Evolutionary conservation across 768 basidiomycete genomes (phyloP).

Genomic region (Rhodotorula diobovata): DNA sequence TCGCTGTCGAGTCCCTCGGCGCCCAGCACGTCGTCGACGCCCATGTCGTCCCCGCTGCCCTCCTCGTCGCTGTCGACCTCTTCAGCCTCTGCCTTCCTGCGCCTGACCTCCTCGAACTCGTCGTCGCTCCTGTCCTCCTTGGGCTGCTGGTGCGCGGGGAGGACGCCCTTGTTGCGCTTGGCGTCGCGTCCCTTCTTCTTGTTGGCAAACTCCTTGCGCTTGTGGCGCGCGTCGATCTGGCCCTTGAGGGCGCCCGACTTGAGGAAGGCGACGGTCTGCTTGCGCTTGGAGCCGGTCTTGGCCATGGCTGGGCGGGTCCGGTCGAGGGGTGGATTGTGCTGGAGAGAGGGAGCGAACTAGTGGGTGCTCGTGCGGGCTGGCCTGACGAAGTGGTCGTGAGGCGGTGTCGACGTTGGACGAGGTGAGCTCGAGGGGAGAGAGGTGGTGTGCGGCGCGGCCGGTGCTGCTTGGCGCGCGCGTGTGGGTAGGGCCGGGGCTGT

Average conservation of each 20-base stretch:
- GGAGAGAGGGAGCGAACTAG: neutral
- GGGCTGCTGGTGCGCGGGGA: constrained; percentile 14
- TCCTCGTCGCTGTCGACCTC: constrained; percentile 33
- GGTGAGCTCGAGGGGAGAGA: neutral
- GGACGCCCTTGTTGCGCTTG: constrained; percentile 44
- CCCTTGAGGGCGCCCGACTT: constrained; percentile 83
- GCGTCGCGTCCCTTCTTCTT: constrained; percentile 61
- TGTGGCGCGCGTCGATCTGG: constrained; percentile 74
- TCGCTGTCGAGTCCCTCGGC: constrained; percentile 41
- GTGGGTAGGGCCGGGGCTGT: neutral
- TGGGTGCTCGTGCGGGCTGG: neutral
- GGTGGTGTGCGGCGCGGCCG: neutral
- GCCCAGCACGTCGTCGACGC: constrained; percentile 24
- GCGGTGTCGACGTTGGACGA: neutral
- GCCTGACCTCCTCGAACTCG: constrained; percentile 43
- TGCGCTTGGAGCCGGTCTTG: constrained; percentile 48
- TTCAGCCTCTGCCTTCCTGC: constrained; percentile 6
- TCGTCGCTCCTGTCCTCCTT: constrained; percentile 36
- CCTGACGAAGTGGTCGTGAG: neutral
- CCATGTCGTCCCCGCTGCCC: constrained; percentile 40
- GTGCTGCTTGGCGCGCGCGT: too few relatives aligned
- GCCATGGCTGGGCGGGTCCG: neutral
- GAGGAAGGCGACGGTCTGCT: constrained; percentile 81
- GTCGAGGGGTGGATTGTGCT: neutral
- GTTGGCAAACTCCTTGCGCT: constrained; percentile 70